Evolutionary conservation across 176 grass and related monocot genomes (phyloP), one percentile per base, ranked within the genome.

Genomic region (Panicum miliaceum): DNA sequence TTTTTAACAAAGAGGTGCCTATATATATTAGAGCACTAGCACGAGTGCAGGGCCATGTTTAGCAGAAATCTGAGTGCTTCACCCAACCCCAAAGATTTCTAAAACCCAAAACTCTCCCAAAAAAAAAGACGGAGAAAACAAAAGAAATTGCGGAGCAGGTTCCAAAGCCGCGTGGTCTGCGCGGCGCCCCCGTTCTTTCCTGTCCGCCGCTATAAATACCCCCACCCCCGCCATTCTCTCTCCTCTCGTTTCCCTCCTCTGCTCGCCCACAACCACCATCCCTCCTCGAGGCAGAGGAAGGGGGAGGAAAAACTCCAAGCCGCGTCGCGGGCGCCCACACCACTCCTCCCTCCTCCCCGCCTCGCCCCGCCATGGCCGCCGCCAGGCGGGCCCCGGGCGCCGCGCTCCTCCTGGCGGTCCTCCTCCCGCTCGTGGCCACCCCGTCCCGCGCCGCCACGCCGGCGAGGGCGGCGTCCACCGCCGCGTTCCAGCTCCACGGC

Each of bases 401-500:
- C 64, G 79, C 77, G 29, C 2, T 74, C 1, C 25, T 71, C 20
- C 62, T 81, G 16, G 62, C 67, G 27, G 4, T 78, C 15, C 53
- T 85, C 43, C 64, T 82, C 73, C 26, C 78, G 37, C 19, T 79
- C 38, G 23, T 56, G 11, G 37, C 83, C 29, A 58, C 54, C 10
- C 68, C 40, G 76, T 82, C 67, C 20, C 46, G 47, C 47, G 79
- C 73, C 46, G 79, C 91, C 29, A 85, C 59, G 73, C 14, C 51
- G 70, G 76, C 82, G 42, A 72, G 42, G 80, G 0, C 69, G 3
- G 2, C 77, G 15, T 93, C 89, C 67, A 87, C 93, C 73, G 85
- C 85, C 68, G 54, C 93, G 58, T 92, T 98, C 84, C 96, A 79
- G 73, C 89, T 98, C 76, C 78, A 70, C 38, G 96, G 93, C 14